Evolutionary conservation across 129 eudicot genomes (phyloP).

Genomic region (Tanacetum coccineum): DNA sequence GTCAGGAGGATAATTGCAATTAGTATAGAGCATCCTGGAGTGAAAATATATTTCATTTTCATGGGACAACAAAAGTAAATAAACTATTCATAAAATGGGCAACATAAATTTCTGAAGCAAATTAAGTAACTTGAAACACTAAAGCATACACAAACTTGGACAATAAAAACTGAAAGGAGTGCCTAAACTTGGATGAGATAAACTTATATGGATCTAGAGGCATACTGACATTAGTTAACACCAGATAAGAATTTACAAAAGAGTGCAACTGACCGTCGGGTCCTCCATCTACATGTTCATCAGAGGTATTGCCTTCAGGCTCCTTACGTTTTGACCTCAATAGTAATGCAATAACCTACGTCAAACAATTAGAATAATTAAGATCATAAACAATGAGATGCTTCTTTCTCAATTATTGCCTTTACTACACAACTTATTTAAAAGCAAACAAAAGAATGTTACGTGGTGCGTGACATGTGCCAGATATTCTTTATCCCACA

Average conservation of each 20-base stretch:
- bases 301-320: conserved; percentile 34
- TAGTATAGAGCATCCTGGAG: conserved; percentile 5
- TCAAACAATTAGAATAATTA: conserved; percentile 13
- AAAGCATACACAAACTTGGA: no score
- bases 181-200: conserved; percentile 10
- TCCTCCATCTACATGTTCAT: conserved; percentile 37
- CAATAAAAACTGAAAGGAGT: not conserved
- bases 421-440: not conserved
- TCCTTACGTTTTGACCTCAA: conserved; percentile 65
- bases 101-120: not conserved
- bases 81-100: not conserved
- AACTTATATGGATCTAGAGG: conserved; percentile 14
- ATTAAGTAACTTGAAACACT: not conserved
- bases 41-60: not conserved
- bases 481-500: no score
- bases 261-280: conserved; percentile 42
- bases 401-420: not conserved
- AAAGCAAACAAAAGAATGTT: not conserved
- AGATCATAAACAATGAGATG: not conserved
- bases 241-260: not conserved
- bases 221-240: conserved; percentile 7
- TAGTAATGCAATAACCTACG: conserved; percentile 78
- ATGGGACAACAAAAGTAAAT: not conserved
- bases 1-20: conserved; percentile 2
- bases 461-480: no score